phyloP scores from a whole-genome alignment of 2,329 filamentous ascomycete genomes.

The Microcera coccophila region DNA sequence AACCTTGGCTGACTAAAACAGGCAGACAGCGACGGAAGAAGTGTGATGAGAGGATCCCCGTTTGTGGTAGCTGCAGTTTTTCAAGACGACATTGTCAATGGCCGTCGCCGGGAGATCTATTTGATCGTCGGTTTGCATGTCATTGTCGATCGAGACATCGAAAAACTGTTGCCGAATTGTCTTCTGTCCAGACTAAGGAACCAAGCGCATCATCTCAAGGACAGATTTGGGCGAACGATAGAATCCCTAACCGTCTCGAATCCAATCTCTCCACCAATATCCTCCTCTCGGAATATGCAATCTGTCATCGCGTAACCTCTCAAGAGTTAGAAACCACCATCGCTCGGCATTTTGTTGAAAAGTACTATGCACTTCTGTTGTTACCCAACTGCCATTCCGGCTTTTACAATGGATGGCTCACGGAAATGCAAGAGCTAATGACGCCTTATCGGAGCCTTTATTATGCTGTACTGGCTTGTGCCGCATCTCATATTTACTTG shows the following conservation, averaged over 20 bases:
- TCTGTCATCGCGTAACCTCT: slow-evolving; percentile 9
- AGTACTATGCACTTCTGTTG: slow-evolving; percentile 20
- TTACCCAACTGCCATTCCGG: slow-evolving; percentile 28
- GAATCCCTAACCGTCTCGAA: slow-evolving; percentile 6
- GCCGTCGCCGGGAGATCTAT: neutral
- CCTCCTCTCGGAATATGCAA: neutral
- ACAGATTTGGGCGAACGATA: slow-evolving; percentile 5
- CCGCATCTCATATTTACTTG: slow-evolving; percentile 23
- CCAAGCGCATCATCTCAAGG: slow-evolving; percentile 2
- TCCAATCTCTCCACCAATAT: neutral
- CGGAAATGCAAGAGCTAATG: slow-evolving; percentile 29
- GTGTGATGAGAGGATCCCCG: neutral
- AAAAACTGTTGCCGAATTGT: too few relatives aligned
- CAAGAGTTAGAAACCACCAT: slow-evolving; percentile 14
- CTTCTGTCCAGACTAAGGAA: neutral
- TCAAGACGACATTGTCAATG: neutral
- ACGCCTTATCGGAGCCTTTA: slow-evolving; percentile 23
- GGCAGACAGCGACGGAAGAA: neutral
- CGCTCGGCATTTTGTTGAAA: slow-evolving; percentile 18
- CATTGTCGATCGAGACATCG: slow-evolving; percentile 9
- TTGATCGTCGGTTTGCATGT: slow-evolving; percentile 11
- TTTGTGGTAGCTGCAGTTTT: neutral
- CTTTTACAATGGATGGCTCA: slow-evolving; percentile 29
- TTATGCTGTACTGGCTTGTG: slow-evolving; percentile 28
- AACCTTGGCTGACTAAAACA: neutral